Evolutionary conservation across 139 green algal genomes (phyloP).

Genomic region (Astrephomene gubernaculifera): DNA sequence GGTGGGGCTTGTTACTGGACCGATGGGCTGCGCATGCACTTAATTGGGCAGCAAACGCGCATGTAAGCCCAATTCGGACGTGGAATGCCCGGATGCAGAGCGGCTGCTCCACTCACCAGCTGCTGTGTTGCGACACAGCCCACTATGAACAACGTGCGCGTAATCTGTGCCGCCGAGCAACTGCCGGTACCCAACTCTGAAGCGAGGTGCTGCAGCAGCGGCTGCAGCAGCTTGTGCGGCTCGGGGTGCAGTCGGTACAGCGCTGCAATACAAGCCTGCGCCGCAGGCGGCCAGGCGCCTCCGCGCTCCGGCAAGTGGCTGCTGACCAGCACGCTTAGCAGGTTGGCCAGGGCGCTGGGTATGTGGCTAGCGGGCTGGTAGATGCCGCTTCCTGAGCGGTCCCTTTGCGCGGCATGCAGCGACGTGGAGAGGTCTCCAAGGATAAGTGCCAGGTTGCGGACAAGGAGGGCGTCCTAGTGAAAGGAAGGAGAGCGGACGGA

Average conservation of each 20-base stretch:
- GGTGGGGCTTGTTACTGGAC: no score
- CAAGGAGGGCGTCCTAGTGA: slow-evolving; percentile 46
- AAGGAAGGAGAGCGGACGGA: no score
- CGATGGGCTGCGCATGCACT: no score
- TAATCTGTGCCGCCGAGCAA: slow-evolving; percentile 44
- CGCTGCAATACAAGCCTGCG: slow-evolving; percentile 80
- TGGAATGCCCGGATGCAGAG: no score
- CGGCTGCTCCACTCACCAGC: slow-evolving; percentile 66
- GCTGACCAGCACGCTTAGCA: slow-evolving; percentile 9
- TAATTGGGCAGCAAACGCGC: no score
- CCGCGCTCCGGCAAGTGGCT: background rate
- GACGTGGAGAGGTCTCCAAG: slow-evolving; percentile 83
- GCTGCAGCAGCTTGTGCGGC: slow-evolving; percentile 68
- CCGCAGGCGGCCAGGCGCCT: slow-evolving; percentile 73
- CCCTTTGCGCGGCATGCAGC: slow-evolving; percentile 54
- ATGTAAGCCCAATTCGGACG: no score
- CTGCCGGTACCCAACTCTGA: background rate
- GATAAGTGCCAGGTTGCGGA: slow-evolving; percentile 66
- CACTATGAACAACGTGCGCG: slow-evolving; percentile 82
- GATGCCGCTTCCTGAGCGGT: background rate
- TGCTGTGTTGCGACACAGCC: slow-evolving; percentile 86
- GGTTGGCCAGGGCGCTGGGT: slow-evolving; percentile 8
- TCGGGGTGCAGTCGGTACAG: slow-evolving; percentile 86
- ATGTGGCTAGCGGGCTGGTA: background rate
- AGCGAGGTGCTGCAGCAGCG: slow-evolving; percentile 20